phyloP scores from a whole-genome alignment of 352 stramenopile species.

The Phytophthora litchii region DNA sequence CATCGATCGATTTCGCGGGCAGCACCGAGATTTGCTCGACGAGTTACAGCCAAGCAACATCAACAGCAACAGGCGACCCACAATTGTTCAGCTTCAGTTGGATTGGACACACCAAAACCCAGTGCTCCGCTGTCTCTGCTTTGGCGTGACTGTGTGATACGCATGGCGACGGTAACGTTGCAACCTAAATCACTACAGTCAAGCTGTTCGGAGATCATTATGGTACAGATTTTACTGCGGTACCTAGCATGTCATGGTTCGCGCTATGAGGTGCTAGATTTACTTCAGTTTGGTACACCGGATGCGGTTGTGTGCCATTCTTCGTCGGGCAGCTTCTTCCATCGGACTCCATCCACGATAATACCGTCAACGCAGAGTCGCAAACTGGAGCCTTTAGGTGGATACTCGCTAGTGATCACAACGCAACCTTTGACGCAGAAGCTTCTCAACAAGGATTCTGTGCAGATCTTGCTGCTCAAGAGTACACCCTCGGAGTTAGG shows the following conservation, averaged over 20 bases:
- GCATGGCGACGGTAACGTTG: slow-evolving; percentile 59
- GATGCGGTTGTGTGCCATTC: slow-evolving; percentile 85
- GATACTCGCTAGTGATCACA: slow-evolving; percentile 83
- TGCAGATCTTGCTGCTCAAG: slow-evolving; percentile 76
- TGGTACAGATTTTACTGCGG: slow-evolving; percentile 78
- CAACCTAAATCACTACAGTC: slow-evolving; percentile 67
- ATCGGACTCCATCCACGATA: slow-evolving; percentile 46
- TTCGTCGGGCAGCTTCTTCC: slow-evolving; percentile 78
- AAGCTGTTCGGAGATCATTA: slow-evolving; percentile 71
- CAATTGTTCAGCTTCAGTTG: background rate
- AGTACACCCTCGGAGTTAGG: slow-evolving; percentile 44
- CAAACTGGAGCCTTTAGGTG: slow-evolving; percentile 30
- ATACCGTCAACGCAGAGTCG: slow-evolving; percentile 30
- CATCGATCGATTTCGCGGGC: slow-evolving; percentile 13
- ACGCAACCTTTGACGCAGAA: slow-evolving; percentile 62
- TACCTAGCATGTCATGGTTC: slow-evolving; percentile 87
- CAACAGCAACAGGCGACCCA: slow-evolving; percentile 13
- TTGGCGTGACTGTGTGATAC: slow-evolving; percentile 53
- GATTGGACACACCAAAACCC: slow-evolving; percentile 10
- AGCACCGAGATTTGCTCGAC: slow-evolving; percentile 22
- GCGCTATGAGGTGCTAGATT: slow-evolving; percentile 82
- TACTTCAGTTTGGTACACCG: slow-evolving; percentile 86
- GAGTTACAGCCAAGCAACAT: slow-evolving; percentile 14
- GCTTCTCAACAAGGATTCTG: slow-evolving; percentile 62
- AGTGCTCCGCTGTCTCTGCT: slow-evolving; percentile 25